A percentile compares a stretch with the other conserved stretches of the same genome.
Evolutionary conservation across 768 basidiomycete species (phyloP).

Genomic region (Tylopilus rubrobrunneus): DNA sequence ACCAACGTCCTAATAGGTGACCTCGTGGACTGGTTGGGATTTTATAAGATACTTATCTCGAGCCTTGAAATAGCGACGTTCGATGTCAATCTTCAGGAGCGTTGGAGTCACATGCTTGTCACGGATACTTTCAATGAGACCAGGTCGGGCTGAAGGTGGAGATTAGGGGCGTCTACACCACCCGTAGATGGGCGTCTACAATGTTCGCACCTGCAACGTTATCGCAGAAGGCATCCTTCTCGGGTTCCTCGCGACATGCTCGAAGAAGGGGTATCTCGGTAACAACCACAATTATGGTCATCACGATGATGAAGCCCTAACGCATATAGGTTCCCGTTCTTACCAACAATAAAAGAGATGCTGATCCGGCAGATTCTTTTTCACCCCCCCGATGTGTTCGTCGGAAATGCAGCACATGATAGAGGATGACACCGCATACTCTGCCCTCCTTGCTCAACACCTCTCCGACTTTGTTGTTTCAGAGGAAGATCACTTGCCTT

Average conservation of each 20-base stretch:
- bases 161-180: too few relatives aligned
- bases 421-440: slow-evolving; percentile 30
- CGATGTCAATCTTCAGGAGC: too few relatives aligned
- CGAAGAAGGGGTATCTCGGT: neutral
- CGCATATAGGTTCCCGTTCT: neutral
- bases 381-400: neutral
- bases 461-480: slow-evolving; percentile 29
- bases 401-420: slow-evolving; percentile 21
- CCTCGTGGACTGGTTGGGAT: neutral
- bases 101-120: too few relatives aligned
- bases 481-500: slow-evolving; percentile 13
- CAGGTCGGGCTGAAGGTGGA: neutral
- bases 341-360: neutral
- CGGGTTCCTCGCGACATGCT: neutral
- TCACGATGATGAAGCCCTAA: too few relatives aligned
- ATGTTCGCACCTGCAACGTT: neutral
- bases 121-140: too few relatives aligned
- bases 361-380: neutral
- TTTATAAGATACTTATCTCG: neutral
- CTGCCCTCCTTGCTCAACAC: slow-evolving; percentile 26
- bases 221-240: neutral
- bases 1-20: neutral
- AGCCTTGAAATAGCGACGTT: neutral
- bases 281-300: neutral
- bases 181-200: too few relatives aligned